Conservation (phyloP, 257 asterid genomes). For the Primulina eburnea region DNA sequence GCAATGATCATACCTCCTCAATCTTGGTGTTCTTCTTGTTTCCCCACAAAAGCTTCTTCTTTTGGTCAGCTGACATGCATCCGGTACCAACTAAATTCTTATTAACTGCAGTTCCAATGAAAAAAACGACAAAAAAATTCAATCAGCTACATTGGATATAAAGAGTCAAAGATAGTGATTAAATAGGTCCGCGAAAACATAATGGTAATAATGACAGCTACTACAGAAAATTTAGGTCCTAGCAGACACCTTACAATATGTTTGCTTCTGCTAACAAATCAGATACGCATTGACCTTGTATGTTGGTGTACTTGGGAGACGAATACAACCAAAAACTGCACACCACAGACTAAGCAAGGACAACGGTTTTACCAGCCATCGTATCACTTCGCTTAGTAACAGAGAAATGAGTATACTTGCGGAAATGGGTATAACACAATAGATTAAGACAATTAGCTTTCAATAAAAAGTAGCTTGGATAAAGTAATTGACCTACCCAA, state of each 20-base stretch:
- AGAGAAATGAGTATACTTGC: background rate
- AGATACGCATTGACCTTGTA: background rate
- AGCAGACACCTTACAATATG: background rate
- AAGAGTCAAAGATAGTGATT: background rate
- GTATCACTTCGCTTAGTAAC: background rate
- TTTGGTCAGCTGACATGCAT: constrained; percentile 89
- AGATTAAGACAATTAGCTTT: background rate
- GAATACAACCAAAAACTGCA: too few relatives aligned
- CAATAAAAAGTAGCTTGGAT: background rate
- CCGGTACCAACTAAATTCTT: constrained; percentile 91
- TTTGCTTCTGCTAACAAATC: background rate
- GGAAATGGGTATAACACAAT: background rate
- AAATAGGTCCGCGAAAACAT: background rate
- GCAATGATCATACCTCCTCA: constrained; percentile 67
- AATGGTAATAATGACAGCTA: background rate
- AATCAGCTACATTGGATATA: constrained; percentile 8
- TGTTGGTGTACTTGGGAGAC: background rate
- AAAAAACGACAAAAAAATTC: constrained; percentile 20
- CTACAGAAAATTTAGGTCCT: background rate
- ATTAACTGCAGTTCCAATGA: constrained; percentile 53
- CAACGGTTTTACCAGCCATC: background rate
- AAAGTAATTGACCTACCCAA: constrained; percentile 43
- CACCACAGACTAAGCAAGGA: background rate
- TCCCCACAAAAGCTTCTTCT: constrained; percentile 99
- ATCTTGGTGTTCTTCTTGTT: constrained; percentile 59